Conservation (phyloP, 78 protist species). For the Trichosphaerium sp. region DNA sequence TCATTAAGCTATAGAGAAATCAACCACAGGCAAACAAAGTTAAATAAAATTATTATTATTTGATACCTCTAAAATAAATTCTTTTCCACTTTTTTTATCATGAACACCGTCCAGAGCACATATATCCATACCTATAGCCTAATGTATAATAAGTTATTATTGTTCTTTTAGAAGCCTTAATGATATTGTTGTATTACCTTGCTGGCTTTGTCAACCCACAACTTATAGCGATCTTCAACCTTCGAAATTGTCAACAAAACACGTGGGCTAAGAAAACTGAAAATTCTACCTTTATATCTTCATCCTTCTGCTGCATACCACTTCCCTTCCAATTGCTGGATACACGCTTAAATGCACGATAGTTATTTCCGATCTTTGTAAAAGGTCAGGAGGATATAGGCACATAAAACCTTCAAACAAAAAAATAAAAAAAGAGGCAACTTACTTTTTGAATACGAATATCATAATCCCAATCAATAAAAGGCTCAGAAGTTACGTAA, state of each 20-base stretch:
- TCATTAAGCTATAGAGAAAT: background rate
- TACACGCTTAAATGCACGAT: background rate
- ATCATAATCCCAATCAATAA: background rate
- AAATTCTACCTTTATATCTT: background rate
- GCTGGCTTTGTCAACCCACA: background rate
- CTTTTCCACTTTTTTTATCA: background rate
- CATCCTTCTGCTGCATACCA: background rate
- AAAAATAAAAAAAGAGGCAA: too few species aligned
- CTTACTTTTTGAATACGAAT: background rate
- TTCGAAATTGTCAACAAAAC: background rate
- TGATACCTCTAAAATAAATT: background rate
- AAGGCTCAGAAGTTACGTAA: background rate
- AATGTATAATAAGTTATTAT: background rate
- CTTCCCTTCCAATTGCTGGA: background rate
- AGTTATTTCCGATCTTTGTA: background rate
- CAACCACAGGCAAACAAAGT: too few species aligned
- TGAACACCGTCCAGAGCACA: background rate
- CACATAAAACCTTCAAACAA: background rate
- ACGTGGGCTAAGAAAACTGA: background rate
- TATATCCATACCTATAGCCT: background rate
- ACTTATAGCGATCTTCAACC: background rate
- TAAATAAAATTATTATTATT: background rate
- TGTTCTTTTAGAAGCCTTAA: background rate
- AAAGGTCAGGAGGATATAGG: background rate
- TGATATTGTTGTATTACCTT: background rate